A percentile compares a stretch with the other conserved stretches of the same genome.
phyloP scores from a whole-genome alignment of 2,329 filamentous ascomycete species.

The Akanthomyces lecanii region DNA sequence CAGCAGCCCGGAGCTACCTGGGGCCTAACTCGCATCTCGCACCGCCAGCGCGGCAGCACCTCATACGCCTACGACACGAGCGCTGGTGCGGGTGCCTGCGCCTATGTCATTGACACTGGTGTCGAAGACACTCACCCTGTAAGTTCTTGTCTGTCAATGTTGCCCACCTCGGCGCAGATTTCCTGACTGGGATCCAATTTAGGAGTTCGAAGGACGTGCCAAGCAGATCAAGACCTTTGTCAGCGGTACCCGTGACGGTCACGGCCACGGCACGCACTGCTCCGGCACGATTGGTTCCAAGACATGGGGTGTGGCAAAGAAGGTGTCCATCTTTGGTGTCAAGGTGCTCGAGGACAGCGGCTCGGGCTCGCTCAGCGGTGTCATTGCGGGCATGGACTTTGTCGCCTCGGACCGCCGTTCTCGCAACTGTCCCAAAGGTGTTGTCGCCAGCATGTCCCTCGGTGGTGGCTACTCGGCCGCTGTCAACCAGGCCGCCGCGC shows the following conservation, averaged over 20 bases:
- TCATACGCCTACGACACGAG: constrained; percentile 32
- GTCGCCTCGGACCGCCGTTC: constrained; percentile 30
- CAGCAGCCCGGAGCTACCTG: constrained; percentile 34
- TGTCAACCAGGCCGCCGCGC: constrained; percentile 46
- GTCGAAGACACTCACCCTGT: constrained; percentile 31
- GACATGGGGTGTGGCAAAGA: constrained; percentile 35
- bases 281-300: constrained; percentile 25
- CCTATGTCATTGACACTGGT: constrained; percentile 43
- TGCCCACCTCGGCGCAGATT: background rate
- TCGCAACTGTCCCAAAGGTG: constrained; percentile 34
- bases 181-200: background rate
- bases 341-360: constrained; percentile 37
- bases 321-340: constrained; percentile 37
- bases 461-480: constrained; percentile 41
- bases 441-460: constrained; percentile 54
- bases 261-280: constrained; percentile 36
- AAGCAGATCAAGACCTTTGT: constrained; percentile 22
- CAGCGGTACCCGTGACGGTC: constrained; percentile 22
- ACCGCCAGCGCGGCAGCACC: constrained; percentile 22
- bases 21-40: constrained; percentile 34
- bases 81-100: constrained; percentile 34
- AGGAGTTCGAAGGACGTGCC: constrained; percentile 26
- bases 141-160: constrained; percentile 21
- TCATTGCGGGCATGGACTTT: constrained; percentile 38
- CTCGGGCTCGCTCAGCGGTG: constrained; percentile 32